Base-by-base conservation (phyloP, 1,284 basidiomycete species). In the Moesziomyces parantarcticus region DNA sequence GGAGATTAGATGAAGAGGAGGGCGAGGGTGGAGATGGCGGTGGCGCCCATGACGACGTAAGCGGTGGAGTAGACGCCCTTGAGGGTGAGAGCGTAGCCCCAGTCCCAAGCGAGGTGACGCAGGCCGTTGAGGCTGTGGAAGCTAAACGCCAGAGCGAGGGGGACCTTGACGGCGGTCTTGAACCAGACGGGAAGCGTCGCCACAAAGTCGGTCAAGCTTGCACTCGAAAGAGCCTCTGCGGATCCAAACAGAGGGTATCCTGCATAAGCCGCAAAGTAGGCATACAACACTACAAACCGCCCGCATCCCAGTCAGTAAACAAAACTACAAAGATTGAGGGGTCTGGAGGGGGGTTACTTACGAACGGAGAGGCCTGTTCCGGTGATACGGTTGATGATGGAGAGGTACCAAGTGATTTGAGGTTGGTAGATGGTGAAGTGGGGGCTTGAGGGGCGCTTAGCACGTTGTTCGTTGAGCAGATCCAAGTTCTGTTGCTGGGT, bases 351-450 rank as follows among this genome's bases (percentile, higher is more conserved):
- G 2, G 22, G 36, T 29, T 32, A 79, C 78, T 68, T 66, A 71
- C 76, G 56, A 25, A 63, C 74, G 39, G 87, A 64, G 54, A 99
- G 87, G 11, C 87, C 92, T 22, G 86, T 88, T 63, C 97, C 96
- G 7, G 94, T 92, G 48, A 89, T 85, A 84, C 96, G 92, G 86
- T 98, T 91, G 32, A 88, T 88, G 80, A 96, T 94, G 16, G 94
- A 97, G 3, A 86, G 88, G 58, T 91, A 40, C 93, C 92, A 97
- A 44, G 96, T 98, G 47, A 88, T 76, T 85, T 97, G 95, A 21
- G 93, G 94, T 85, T 97, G 92, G 87, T 98, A 99, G 85, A 98
- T 97, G 50, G 92, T 92, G 79, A 95, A 91, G 85, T 97, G 94
- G 22, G 97, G 96, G 79, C 91, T 92, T 60, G 88, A 91, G 20